These are phyloP conservation scores for Solanum stenotomum DNA, from an alignment of 257 asterid species.

Conservation along the genomic window DNA sequence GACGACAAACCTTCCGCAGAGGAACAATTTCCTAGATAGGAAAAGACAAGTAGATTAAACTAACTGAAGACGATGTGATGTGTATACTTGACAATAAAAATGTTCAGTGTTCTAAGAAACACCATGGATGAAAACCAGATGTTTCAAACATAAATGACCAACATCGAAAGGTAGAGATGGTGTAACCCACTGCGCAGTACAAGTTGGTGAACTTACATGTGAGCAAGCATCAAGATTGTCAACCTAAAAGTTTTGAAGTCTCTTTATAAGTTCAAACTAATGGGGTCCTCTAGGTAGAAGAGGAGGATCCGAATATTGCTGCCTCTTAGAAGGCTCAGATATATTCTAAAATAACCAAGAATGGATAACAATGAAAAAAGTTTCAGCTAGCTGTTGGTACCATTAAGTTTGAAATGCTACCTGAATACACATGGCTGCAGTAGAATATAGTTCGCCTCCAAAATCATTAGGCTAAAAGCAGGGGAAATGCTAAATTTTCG, in stretches of 20 bases:
- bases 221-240: neutral
- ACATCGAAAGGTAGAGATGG: neutral
- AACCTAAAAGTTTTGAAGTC: neutral
- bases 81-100: neutral
- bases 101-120: neutral
- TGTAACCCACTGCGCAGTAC: neutral
- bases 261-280: neutral
- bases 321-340: neutral
- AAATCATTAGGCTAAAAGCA: neutral
- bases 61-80: neutral
- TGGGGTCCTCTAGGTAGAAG: neutral
- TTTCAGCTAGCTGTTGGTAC: neutral
- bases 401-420: neutral
- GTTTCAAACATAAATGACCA: neutral
- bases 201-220: neutral
- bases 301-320: neutral
- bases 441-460: neutral
- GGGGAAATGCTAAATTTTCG: neutral
- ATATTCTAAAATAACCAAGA: neutral
- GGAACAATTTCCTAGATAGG: conserved; percentile 66
- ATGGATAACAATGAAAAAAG: neutral
- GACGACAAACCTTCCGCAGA: conserved; percentile 44
- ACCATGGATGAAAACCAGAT: neutral
- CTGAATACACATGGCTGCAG: neutral
- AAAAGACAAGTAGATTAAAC: neutral